These are phyloP conservation scores for Polyporus arcularius DNA, from an alignment of 768 basidiomycete species.

Conservation along the genomic window DNA sequence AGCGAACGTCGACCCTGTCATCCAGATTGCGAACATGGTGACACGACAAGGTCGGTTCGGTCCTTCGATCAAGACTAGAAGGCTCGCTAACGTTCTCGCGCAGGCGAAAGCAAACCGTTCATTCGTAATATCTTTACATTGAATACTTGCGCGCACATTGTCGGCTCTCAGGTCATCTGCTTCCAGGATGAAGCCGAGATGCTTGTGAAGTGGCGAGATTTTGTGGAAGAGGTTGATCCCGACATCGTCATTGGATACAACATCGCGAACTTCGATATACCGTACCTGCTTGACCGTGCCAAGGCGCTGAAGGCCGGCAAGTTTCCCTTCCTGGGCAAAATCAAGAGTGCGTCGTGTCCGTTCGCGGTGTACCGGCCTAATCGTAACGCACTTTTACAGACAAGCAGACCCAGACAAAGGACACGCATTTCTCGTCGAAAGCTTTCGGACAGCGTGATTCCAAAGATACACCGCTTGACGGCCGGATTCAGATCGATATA, in stretches of 20 bases:
- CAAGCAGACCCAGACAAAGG: conserved; percentile 77
- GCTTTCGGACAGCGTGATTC: conserved; percentile 97
- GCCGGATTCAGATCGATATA: conserved; percentile 92
- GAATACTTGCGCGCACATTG: conserved; percentile 91
- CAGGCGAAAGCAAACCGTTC: conserved; percentile 91
- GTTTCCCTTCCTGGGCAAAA: conserved; percentile 39
- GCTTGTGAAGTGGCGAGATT: conserved; percentile 86
- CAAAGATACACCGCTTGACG: conserved; percentile 89
- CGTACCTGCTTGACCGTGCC: conserved; percentile 92
- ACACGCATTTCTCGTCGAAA: conserved; percentile 96
- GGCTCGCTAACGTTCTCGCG: background rate
- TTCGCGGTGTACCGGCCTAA: background rate
- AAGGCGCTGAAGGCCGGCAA: conserved; percentile 65
- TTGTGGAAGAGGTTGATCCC: conserved; percentile 87
- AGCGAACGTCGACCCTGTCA: conserved; percentile 86
- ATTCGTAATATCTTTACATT: conserved; percentile 96
- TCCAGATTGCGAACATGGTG: conserved; percentile 99
- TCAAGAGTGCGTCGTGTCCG: conserved; percentile 56
- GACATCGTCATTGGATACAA: conserved; percentile 98
- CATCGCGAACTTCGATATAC: conserved; percentile 91
- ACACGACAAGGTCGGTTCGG: conserved; percentile 82
- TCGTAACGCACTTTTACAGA: conserved; percentile 45
- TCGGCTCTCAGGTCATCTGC: conserved; percentile 93
- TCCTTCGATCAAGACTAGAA: background rate
- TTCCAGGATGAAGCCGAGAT: conserved; percentile 75